Evolutionary conservation across 768 basidiomycete species (phyloP), one percentile per base, ranked within the genome.

Genomic region (Mycena belliarum): DNA sequence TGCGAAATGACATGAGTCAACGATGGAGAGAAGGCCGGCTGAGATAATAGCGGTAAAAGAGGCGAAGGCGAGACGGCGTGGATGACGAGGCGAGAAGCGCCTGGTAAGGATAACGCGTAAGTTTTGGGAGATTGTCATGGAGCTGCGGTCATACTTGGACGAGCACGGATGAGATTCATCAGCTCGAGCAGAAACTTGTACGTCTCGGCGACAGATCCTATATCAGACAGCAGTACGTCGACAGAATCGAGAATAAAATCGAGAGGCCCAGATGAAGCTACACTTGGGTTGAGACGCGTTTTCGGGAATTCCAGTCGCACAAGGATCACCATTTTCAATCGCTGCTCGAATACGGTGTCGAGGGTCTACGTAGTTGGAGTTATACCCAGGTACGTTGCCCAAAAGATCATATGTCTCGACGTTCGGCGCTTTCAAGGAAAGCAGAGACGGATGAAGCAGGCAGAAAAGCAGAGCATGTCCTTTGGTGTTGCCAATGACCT

Each of bases 181-280:
- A 90, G 65, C 12, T 76, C 71, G 26, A 68, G 75, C 28, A 93
- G 75, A 55, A 84, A 77, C 32, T 70, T 75, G 63, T 82, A 84
- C 1, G 83, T 75, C 60, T 77, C 75, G 6, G 87, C 70, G 23
- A 76, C 55, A 14, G 88, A 85, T 12, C 76, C 79, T 23, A 82
- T 66, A 65, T 92, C 88, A 11, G 81, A 75, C 6, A 78, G 67
- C 23, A 93, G 70, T 5, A 84, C 87, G 63, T 91, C 87, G 18
- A 85, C 70, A 20, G 89, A 89, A 69, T 94, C 93, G 33, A 94
- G 76, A 49, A 89, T 69, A 23, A 91, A 80, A 59, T 78, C 81
- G 26, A 89, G 56, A n/a, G 86, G 76, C 28, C 79, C 77, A 28
- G 75, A 38, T 28, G 76, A 64, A 44, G 71, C 81, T 81, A 65